Conservation (phyloP, 2,329 filamentous ascomycete genomes). For the Ascochyta clinopodiicola region DNA sequence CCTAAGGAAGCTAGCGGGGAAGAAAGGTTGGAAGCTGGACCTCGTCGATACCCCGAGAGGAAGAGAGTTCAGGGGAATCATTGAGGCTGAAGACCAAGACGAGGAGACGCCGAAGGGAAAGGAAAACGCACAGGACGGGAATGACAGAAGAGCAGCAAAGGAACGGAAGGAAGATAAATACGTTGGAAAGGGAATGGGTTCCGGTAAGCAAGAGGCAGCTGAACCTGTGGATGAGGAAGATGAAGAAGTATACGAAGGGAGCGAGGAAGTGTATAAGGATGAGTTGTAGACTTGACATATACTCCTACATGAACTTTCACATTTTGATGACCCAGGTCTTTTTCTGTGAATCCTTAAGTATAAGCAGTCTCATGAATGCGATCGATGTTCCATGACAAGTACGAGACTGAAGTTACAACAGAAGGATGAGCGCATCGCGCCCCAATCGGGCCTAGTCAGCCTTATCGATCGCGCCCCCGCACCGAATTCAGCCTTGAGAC, state of each 20-base stretch:
- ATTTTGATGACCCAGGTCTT: too few species aligned
- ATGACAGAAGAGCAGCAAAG: conserved; percentile 25
- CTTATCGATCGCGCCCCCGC: conserved; percentile 10
- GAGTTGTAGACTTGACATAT: conserved; percentile 39
- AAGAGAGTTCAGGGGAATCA: conserved; percentile 72
- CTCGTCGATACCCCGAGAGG: conserved; percentile 72
- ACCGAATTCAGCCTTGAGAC: conserved; percentile 11
- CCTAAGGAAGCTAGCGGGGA: conserved; percentile 71
- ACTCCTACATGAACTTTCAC: neutral
- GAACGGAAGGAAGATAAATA: conserved; percentile 32
- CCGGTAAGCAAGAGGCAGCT: conserved; percentile 21
- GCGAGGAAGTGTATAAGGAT: conserved; percentile 51
- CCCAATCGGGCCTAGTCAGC: conserved; percentile 10
- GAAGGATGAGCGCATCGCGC: conserved; percentile 1
- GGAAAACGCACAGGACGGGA: conserved; percentile 20
- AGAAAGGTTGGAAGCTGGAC: conserved; percentile 80
- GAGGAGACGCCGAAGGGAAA: conserved; percentile 42
- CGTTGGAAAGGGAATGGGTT: conserved; percentile 55
- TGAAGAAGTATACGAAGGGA: conserved; percentile 43
- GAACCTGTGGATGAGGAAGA: conserved; percentile 25
- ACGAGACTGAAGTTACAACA: neutral
- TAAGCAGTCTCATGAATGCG: neutral
- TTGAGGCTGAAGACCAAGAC: conserved; percentile 65
- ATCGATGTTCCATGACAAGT: too few species aligned
- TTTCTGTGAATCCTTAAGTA: neutral